These are phyloP conservation scores for Aegle marmelos DNA, from an alignment of 345 rosid species.

Conservation along the genomic window DNA sequence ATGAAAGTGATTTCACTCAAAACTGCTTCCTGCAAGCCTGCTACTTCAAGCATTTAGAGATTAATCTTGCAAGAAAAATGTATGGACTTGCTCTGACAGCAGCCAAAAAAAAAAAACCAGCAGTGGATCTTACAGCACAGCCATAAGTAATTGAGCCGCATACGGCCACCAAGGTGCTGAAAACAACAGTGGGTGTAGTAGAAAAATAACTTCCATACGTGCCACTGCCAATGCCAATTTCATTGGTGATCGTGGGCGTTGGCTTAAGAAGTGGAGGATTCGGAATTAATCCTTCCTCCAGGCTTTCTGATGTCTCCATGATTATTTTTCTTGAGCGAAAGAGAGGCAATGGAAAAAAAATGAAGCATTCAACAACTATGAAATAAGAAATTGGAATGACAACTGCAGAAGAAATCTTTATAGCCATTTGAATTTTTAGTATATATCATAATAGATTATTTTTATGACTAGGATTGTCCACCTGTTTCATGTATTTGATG, in stretches of 20 bases:
- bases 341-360: neutral
- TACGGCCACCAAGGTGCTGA: conserved; percentile 45
- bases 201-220: neutral
- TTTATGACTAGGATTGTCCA: no score
- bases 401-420: no score
- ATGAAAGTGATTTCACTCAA: neutral
- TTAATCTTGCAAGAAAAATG: no score
- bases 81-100: no score
- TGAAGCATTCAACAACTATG: neutral
- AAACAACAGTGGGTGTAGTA: conserved; percentile 19
- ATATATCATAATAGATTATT: no score
- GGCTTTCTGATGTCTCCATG: neutral
- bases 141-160: conserved; percentile 41
- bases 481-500: no score
- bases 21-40: neutral
- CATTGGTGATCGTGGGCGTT: neutral
- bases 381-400: no score
- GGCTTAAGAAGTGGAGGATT: conserved; percentile 2
- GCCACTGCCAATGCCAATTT: no score
- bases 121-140: conserved; percentile 32
- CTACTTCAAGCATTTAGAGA: neutral
- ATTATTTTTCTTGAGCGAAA: neutral
- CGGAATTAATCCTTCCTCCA: conserved; percentile 18
- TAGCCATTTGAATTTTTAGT: no score
- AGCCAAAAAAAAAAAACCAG: no score